Percentiles rank a stretch among this genome's conserved stretches.
Evolutionary conservation across 805 yeast genomes (phyloP).

Genomic region (Candida boleticola): DNA sequence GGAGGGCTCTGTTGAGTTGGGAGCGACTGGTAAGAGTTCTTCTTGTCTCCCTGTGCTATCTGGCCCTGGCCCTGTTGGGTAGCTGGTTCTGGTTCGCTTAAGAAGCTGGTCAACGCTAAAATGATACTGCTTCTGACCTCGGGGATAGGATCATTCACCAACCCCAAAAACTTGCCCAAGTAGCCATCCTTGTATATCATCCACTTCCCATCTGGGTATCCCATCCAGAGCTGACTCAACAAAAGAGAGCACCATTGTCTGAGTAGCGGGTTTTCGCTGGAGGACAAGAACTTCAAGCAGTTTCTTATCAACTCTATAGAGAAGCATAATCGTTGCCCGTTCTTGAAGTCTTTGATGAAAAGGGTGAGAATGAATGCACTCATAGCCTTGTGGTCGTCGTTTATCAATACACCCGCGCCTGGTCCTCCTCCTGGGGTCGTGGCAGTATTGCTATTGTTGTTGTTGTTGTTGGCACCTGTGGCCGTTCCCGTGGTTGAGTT

Average conservation of each 20-base stretch:
- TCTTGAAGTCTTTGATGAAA: constrained; percentile 75
- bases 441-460: not conserved
- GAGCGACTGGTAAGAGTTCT: constrained; percentile 5
- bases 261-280: constrained; percentile 78
- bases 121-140: constrained; percentile 89
- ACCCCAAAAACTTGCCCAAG: constrained; percentile 50
- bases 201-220: constrained; percentile 72
- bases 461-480: constrained; percentile 20
- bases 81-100: constrained; percentile 44
- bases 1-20: constrained; percentile 8
- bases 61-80: constrained; percentile 13
- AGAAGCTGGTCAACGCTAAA: constrained; percentile 66
- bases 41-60: constrained; percentile 13
- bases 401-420: constrained; percentile 37
- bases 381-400: constrained; percentile 91
- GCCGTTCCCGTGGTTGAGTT: constrained; percentile 27
- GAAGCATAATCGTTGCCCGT: constrained; percentile 79
- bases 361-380: constrained; percentile 87
- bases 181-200: constrained; percentile 65
- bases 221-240: constrained; percentile 72
- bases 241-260: constrained; percentile 91
- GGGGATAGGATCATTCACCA: constrained; percentile 86
- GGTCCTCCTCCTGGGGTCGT: not conserved
- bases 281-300: constrained; percentile 61
- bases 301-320: constrained; percentile 70